A percentile compares a stretch with the other conserved stretches of the same genome.
These are phyloP conservation scores for Baorangia bicolor DNA, from an alignment of 768 basidiomycete genomes.

Conservation along the genomic window DNA sequence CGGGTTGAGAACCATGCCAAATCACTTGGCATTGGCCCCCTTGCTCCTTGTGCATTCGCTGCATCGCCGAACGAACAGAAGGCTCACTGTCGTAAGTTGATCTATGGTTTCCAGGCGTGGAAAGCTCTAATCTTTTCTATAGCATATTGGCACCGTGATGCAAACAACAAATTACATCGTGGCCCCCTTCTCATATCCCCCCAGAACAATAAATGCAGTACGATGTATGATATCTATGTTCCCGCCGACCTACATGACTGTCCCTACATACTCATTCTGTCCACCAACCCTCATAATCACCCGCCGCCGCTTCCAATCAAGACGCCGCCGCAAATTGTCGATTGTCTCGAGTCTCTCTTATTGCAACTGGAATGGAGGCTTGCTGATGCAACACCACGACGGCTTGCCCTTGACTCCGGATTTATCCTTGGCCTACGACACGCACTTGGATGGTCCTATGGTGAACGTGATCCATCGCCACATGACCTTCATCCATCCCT, in stretches of 20 bases:
- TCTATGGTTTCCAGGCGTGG: too few relatives aligned
- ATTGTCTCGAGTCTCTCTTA: too few relatives aligned
- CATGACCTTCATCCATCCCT: neutral
- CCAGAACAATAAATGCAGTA: neutral
- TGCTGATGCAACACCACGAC: too few relatives aligned
- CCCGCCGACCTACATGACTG: too few relatives aligned
- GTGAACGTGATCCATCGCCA: neutral
- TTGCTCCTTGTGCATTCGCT: slow-evolving; percentile 14
- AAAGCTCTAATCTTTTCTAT: neutral
- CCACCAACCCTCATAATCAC: too few relatives aligned
- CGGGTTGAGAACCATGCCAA: slow-evolving; percentile 2
- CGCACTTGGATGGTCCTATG: neutral
- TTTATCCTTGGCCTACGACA: too few relatives aligned
- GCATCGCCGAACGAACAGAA: slow-evolving; percentile 18
- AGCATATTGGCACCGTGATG: neutral
- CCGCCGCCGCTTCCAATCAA: too few relatives aligned
- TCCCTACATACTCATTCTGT: too few relatives aligned
- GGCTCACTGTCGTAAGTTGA: slow-evolving; percentile 14
- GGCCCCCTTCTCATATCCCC: neutral
- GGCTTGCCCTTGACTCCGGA: too few relatives aligned
- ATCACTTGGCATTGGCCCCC: slow-evolving; percentile 20
- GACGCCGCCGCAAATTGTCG: too few relatives aligned
- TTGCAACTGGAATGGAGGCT: too few relatives aligned
- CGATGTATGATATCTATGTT: neutral
- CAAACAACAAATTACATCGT: neutral